Base-by-base conservation (phyloP, 1,139 yeast species). In the Candida labiduridarum region DNA sequence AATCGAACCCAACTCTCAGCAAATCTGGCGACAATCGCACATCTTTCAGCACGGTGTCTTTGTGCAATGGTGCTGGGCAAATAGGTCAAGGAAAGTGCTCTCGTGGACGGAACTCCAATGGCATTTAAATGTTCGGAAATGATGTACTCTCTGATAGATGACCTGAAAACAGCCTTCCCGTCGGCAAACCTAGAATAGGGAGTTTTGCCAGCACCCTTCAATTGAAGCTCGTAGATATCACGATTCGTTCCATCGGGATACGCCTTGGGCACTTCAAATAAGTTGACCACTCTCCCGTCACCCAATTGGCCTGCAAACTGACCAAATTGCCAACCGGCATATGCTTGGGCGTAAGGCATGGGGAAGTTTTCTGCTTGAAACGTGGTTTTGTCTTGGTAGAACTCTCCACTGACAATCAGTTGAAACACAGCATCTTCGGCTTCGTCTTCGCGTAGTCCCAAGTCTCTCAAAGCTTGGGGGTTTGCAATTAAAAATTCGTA, bases 311-410 rank as follows among this genome's bases (percentile, higher is more conserved):
- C 98, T 0, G 98, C 97, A 83, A 94, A 94, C 58, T 81, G 84
- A 2, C 99, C 98, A 72, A 94, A 94, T 64, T 94, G 99, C 78
- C 88, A 90, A 1, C 99, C 99, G 1, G 98, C 96, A 66, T 94
- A 94, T 0, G 95, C 89, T 65, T 87, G 92, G 7, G 97, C 83
- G 68, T 88, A 92, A 0, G 98, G 98, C 59, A 83, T 82, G 0
- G 88, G 80, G n/a, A 69, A 72, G 0, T 64, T 66, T 34, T 72
- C 68, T 11, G 68, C 67, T 33, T 66, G 59, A 30, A 80, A 67
- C 2, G 56, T 53, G 7, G 59, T 55, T 11, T 60, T 56, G 35
- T 65, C 60, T 25, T 65, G 60, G 51, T 73, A 72, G 34, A 68
- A 63, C 52, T 84, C 76, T 2, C 98, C 97, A 52, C 85, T 74